These are phyloP conservation scores for Phytophthora idaei DNA, from an alignment of 352 stramenopile genomes.

Conservation along the genomic window DNA sequence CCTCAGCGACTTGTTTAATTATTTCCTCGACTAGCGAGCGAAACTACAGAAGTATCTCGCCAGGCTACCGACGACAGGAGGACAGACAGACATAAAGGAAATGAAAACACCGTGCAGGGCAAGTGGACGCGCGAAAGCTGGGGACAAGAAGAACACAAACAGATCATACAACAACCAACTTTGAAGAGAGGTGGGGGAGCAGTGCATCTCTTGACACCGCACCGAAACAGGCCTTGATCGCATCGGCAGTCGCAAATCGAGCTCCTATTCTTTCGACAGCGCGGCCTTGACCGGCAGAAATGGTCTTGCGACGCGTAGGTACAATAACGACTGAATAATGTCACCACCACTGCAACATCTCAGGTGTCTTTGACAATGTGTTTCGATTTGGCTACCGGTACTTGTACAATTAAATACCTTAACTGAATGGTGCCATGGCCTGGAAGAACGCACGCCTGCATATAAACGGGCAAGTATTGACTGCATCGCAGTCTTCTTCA, in stretches of 20 bases:
- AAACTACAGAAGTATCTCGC: constrained; percentile 25
- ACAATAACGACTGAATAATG: too few relatives aligned
- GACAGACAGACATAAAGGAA: constrained; percentile 24
- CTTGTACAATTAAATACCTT: too few relatives aligned
- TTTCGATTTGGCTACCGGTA: too few relatives aligned
- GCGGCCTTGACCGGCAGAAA: too few relatives aligned
- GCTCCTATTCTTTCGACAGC: too few relatives aligned
- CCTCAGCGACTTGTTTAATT: constrained; percentile 91
- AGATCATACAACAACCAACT: constrained; percentile 41
- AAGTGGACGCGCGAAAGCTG: constrained; percentile 14
- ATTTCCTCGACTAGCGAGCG: constrained; percentile 83
- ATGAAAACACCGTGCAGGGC: constrained; percentile 27
- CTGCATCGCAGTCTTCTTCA: constrained; percentile 5
- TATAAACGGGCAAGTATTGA: not conserved
- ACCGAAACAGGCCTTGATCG: too few relatives aligned
- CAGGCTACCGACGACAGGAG: constrained; percentile 15
- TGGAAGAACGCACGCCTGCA: not conserved
- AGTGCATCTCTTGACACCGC: constrained; percentile 8
- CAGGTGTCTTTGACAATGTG: too few relatives aligned
- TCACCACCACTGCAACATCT: constrained; percentile 1
- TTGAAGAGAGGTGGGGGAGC: constrained; percentile 24
- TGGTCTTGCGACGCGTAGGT: not conserved
- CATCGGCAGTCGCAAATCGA: too few relatives aligned
- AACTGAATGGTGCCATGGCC: too few relatives aligned
- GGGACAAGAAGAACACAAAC: constrained; percentile 36